These are phyloP conservation scores for Gaillardinia entomophila DNA, from an alignment of 805 yeast species.

Conservation along the genomic window DNA sequence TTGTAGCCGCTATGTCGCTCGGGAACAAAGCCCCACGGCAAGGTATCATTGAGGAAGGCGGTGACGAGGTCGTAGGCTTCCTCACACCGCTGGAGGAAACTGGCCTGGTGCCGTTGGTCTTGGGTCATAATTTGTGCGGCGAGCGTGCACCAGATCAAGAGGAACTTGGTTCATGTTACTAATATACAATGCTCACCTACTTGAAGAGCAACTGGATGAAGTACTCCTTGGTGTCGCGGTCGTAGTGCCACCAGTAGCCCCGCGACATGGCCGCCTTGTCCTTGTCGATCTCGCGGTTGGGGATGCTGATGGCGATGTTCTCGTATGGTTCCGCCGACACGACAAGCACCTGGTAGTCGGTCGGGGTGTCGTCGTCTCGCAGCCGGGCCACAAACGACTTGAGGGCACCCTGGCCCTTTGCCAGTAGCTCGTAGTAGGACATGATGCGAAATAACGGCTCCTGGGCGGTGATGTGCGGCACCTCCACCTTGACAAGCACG, in stretches of 20 bases:
- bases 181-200: too few relatives aligned
- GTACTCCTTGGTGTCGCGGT: conserved; percentile 59
- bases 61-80: conserved; percentile 28
- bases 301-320: conserved; percentile 70
- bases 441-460: conserved; percentile 69
- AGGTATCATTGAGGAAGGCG: conserved; percentile 21
- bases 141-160: too few relatives aligned
- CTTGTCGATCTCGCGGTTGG: conserved; percentile 46
- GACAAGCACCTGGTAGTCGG: conserved; percentile 62
- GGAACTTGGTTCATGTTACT: too few relatives aligned
- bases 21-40: conserved; percentile 21
- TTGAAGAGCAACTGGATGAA: conserved; percentile 66
- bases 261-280: conserved; percentile 21
- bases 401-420: conserved; percentile 32
- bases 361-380: conserved; percentile 16
- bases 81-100: conserved; percentile 13
- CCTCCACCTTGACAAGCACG: conserved; percentile 54
- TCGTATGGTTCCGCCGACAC: conserved; percentile 90
- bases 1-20: conserved; percentile 11
- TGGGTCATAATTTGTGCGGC: background rate
- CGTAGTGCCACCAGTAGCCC: conserved; percentile 67
- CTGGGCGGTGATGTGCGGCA: conserved; percentile 42
- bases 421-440: conserved; percentile 62
- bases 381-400: conserved; percentile 20
- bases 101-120: background rate